Conservation (phyloP, 2,329 filamentous ascomycete genomes). For the Didymella exigua region DNA sequence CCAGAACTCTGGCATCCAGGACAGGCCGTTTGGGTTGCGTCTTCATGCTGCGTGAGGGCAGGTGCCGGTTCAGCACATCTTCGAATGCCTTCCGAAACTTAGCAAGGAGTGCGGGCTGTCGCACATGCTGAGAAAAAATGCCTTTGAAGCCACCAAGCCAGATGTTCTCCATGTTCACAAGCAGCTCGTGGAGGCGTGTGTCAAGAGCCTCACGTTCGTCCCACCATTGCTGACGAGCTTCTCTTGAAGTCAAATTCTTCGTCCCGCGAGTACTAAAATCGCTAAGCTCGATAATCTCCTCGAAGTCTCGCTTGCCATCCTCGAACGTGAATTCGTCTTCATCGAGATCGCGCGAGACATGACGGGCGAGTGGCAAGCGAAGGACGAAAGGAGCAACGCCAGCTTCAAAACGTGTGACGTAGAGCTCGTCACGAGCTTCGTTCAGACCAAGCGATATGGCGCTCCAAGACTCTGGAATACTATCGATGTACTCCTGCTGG, state of each 20-base stretch:
- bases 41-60: constrained; percentile 79
- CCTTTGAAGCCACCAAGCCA: constrained; percentile 96
- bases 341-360: constrained; percentile 79
- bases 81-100: constrained; percentile 81
- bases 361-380: constrained; percentile 81
- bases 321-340: constrained; percentile 83
- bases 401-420: constrained; percentile 81
- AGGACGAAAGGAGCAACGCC: constrained; percentile 82
- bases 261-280: constrained; percentile 82
- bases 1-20: constrained; percentile 72
- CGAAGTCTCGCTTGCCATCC: constrained; percentile 77
- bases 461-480: constrained; percentile 82
- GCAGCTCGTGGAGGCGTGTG: constrained; percentile 72
- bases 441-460: constrained; percentile 85
- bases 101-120: constrained; percentile 67
- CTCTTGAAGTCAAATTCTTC: constrained; percentile 73
- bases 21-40: constrained; percentile 55
- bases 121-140: constrained; percentile 79
- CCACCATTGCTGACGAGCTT: constrained; percentile 88
- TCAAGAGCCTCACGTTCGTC: constrained; percentile 81
- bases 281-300: constrained; percentile 79
- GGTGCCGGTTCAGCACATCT: constrained; percentile 77
- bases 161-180: constrained; percentile 85
- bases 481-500: constrained; percentile 80
- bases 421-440: constrained; percentile 81